These are phyloP conservation scores for Tulasnella sp. DNA, from an alignment of 768 basidiomycete species.

Conservation along the genomic window DNA sequence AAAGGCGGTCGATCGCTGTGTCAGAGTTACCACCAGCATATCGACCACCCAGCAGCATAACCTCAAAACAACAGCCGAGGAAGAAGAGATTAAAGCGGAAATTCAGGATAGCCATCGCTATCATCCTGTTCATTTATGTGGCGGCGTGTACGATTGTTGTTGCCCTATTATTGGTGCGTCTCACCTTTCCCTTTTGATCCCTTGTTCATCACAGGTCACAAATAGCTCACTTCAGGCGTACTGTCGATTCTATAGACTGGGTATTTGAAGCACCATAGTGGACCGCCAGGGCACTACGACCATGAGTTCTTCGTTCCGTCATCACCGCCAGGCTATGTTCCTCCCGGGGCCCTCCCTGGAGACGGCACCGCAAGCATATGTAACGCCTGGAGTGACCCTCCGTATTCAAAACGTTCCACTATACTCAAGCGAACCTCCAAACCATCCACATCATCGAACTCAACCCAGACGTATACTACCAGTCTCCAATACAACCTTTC, in stretches of 20 bases:
- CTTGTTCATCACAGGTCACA: background rate
- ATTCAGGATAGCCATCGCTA: background rate
- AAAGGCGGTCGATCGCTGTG: background rate
- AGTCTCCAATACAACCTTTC: conserved; percentile 3
- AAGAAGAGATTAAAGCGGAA: conserved; percentile 2
- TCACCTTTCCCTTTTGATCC: background rate
- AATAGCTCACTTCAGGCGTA: background rate
- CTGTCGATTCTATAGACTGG: background rate
- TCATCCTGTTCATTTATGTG: background rate
- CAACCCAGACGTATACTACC: conserved; percentile 2
- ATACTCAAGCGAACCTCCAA: too few species aligned
- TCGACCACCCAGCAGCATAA: background rate
- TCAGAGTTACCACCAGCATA: conserved; percentile 9
- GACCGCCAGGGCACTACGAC: background rate
- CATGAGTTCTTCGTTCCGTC: background rate
- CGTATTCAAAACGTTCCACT: background rate
- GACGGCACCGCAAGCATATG: conserved; percentile 3
- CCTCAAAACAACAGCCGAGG: background rate
- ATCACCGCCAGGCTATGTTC: background rate
- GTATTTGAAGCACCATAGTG: background rate
- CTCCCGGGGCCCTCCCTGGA: conserved; percentile 1
- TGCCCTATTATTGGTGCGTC: conserved; percentile 6
- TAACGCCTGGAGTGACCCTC: background rate
- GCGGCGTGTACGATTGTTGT: conserved; percentile 1
- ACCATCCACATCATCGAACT: background rate